Conservation (phyloP, 179 eudicot genomes). For the Patellifolia procumbens region DNA sequence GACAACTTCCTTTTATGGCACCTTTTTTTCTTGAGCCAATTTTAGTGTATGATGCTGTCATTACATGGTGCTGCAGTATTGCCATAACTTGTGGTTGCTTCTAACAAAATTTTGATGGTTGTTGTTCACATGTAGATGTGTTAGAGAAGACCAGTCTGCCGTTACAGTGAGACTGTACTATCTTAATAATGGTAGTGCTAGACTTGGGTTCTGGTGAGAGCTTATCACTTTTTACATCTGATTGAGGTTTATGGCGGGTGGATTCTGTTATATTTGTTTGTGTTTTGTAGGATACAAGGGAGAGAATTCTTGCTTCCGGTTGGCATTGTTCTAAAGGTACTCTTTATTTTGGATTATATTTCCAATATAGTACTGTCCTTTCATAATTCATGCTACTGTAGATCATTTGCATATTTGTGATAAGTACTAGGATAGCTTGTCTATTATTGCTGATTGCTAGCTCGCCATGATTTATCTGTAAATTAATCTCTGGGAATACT, state of each 20-base stretch:
- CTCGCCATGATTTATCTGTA: too few species aligned
- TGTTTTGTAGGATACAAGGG: slow-evolving; percentile 71
- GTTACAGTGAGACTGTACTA: slow-evolving; percentile 77
- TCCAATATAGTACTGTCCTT: neutral
- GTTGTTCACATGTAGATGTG: slow-evolving; percentile 61
- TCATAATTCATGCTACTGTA: neutral
- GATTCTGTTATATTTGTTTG: slow-evolving; percentile 5
- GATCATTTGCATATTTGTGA: neutral
- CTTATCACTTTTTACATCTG: slow-evolving; percentile 2
- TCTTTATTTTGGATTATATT: neutral
- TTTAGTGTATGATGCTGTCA: neutral
- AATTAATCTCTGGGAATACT: too few species aligned
- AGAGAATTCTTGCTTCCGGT: slow-evolving; percentile 90
- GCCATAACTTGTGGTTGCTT: neutral
- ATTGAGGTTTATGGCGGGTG: neutral
- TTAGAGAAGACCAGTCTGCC: slow-evolving; percentile 87
- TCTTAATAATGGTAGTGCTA: slow-evolving; percentile 92
- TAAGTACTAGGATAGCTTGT: neutral
- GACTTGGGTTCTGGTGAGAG: slow-evolving; percentile 94
- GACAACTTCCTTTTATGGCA: neutral
- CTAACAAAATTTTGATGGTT: neutral
- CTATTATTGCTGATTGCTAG: neutral
- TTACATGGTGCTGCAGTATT: neutral
- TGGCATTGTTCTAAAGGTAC: slow-evolving; percentile 84
- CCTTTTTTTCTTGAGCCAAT: neutral